These are phyloP conservation scores for Paramecium sexaurelia DNA, from an alignment of 73 alveolate genomes.

Conservation along the genomic window DNA sequence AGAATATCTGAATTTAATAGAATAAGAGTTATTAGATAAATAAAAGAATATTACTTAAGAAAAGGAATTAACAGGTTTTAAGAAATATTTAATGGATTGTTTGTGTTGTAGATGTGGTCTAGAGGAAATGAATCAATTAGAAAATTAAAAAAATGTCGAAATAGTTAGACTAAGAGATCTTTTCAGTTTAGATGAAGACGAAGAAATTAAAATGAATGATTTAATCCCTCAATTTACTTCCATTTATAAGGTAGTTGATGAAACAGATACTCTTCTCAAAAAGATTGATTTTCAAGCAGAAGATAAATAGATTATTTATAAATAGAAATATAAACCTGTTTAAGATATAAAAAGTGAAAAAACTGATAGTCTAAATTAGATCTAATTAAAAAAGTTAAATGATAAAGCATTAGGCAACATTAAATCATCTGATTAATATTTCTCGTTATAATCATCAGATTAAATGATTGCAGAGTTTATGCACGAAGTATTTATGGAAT, in stretches of 20 bases:
- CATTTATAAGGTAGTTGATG: background rate
- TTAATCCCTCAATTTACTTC: background rate
- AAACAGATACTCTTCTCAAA: background rate
- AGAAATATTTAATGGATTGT: background rate
- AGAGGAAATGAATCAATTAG: constrained; percentile 8
- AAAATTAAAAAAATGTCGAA: background rate
- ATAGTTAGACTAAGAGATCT: background rate
- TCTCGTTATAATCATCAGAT: background rate
- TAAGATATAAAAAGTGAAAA: background rate
- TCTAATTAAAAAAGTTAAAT: background rate
- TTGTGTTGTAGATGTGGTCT: constrained; percentile 25
- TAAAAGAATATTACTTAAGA: background rate
- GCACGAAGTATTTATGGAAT: constrained; percentile 58
- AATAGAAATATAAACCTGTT: background rate
- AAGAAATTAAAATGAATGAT: background rate
- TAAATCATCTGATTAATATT: background rate
- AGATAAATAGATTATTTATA: background rate
- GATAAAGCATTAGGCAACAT: background rate
- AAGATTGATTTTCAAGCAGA: background rate
- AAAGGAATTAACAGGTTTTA: background rate
- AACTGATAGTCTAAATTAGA: background rate
- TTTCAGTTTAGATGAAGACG: background rate
- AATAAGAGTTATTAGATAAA: background rate
- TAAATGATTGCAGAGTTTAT: background rate
- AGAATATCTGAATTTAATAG: background rate